Conservation (phyloP, 192 early-diverging fungal genomes). For the Piromyces sp. region DNA sequence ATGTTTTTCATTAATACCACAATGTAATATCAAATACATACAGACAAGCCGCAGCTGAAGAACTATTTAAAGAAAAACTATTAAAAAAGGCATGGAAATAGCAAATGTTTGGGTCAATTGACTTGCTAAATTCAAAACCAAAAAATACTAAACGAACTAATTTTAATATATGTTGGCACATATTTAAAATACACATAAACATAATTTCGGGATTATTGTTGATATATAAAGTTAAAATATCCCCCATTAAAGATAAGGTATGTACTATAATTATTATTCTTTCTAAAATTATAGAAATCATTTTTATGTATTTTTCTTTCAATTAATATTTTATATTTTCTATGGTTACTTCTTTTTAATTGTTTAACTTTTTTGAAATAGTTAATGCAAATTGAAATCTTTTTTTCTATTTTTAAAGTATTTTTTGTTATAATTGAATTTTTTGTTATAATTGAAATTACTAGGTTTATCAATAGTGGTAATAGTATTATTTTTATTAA, state of each 20-base stretch:
- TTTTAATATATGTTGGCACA: not conserved
- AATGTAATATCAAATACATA: not conserved
- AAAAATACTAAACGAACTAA: not conserved
- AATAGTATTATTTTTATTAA: no score
- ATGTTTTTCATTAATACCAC: no score
- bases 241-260: not conserved
- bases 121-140: not conserved
- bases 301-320: no score
- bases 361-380: no score
- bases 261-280: not conserved
- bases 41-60: not conserved
- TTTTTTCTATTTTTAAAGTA: no score
- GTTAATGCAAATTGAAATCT: no score
- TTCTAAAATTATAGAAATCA: not conserved
- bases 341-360: no score
- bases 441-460: no score
- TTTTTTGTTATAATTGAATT: no score
- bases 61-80: not conserved
- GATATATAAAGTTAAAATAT: not conserved
- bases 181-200: not conserved
- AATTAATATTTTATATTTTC: no score
- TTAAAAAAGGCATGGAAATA: not conserved
- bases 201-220: not conserved
- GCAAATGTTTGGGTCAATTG: not conserved
- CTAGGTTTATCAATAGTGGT: no score